Evolutionary conservation across 2,329 filamentous ascomycete genomes (phyloP).

Genomic region (Orbilia ellipsospora): DNA sequence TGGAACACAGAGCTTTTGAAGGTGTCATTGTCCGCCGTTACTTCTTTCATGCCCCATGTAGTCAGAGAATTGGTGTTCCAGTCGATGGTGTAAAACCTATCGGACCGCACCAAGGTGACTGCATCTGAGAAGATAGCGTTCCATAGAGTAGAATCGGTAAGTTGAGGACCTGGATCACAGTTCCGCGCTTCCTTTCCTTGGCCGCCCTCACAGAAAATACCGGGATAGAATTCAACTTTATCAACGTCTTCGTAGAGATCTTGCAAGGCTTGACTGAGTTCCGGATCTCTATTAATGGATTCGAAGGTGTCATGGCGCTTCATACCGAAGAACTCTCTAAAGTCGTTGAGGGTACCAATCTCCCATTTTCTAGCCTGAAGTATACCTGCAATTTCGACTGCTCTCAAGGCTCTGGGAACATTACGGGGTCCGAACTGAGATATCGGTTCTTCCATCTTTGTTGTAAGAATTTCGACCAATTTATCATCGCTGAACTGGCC

Average conservation of each 20-base stretch:
- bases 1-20: conserved; percentile 51
- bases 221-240: conserved; percentile 70
- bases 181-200: conserved; percentile 27
- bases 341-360: conserved; percentile 69
- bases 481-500: conserved; percentile 68
- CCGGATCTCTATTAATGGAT: conserved; percentile 67
- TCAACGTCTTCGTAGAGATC: conserved; percentile 68
- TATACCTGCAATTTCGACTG: conserved; percentile 72
- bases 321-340: conserved; percentile 68
- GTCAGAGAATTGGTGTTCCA: conserved; percentile 52
- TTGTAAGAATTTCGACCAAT: conserved; percentile 68
- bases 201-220: conserved; percentile 67
- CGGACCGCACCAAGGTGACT: conserved; percentile 70
- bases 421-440: conserved; percentile 71
- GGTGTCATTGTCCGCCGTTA: conserved; percentile 39
- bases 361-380: conserved; percentile 72
- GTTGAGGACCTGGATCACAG: conserved; percentile 42
- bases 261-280: conserved; percentile 64
- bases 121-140: conserved; percentile 71
- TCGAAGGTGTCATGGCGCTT: conserved; percentile 66
- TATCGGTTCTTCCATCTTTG: conserved; percentile 71
- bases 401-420: conserved; percentile 70
- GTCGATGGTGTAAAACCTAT: conserved; percentile 68
- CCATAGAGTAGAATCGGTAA: conserved; percentile 64
- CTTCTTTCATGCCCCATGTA: conserved; percentile 53